Conservation (phyloP, 768 basidiomycete species). For the Boletellus ananiceps region DNA sequence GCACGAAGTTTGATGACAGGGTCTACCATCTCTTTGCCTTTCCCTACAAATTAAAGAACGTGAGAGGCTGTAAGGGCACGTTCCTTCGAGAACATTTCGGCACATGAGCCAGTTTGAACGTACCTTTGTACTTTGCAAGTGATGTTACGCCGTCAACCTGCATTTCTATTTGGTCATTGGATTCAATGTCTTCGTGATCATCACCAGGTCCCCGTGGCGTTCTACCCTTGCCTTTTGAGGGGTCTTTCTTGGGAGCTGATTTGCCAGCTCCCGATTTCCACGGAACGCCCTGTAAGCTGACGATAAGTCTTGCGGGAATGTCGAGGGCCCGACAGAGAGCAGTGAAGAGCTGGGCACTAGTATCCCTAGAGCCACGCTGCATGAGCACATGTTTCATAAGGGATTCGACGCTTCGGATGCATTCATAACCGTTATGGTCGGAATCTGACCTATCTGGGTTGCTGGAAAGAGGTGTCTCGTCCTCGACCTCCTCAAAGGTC, state of each 20-base stretch:
- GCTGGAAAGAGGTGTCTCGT: constrained; percentile 27
- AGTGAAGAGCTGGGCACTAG: constrained; percentile 87
- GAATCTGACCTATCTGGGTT: constrained; percentile 37
- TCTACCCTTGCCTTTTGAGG: constrained; percentile 37
- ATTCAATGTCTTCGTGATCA: constrained; percentile 22
- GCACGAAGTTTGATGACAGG: constrained; percentile 58
- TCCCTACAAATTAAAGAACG: constrained; percentile 34
- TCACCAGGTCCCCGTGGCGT: constrained; percentile 18
- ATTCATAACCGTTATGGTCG: constrained; percentile 52
- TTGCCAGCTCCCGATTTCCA: constrained; percentile 74
- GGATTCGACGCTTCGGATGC: constrained; percentile 72
- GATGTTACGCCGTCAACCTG: constrained; percentile 35
- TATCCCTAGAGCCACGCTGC: constrained; percentile 76
- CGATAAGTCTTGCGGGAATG: constrained; percentile 82
- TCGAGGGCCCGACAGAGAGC: constrained; percentile 81
- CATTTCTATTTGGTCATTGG: constrained; percentile 36
- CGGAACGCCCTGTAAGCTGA: constrained; percentile 87
- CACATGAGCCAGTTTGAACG: constrained; percentile 14
- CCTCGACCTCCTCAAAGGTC: constrained; percentile 72
- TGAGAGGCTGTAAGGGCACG: constrained; percentile 8
- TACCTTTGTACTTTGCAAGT: constrained; percentile 33
- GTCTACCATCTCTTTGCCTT: constrained; percentile 53
- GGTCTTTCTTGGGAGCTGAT: constrained; percentile 36
- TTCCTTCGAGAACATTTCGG: not conserved
- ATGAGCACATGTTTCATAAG: constrained; percentile 91